phyloP scores from a whole-genome alignment of 1,139 yeast genomes.

The Candida albicans region DNA sequence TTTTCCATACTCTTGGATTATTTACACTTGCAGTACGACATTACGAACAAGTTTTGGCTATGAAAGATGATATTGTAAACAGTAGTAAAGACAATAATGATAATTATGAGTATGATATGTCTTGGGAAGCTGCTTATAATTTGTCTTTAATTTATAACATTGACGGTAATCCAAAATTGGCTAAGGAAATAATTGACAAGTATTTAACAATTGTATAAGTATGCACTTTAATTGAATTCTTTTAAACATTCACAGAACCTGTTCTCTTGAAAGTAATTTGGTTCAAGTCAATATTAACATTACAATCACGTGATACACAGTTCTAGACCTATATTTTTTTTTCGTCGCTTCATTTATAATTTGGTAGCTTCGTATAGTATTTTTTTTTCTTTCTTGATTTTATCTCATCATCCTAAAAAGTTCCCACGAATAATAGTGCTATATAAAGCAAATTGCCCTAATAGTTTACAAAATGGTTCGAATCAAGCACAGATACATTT shows the following conservation, averaged over 20 bases:
- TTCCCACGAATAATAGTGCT: too few species aligned
- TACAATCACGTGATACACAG: too few species aligned
- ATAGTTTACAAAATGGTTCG: slow-evolving; percentile 63
- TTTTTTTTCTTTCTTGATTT: background rate
- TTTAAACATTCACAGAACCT: background rate
- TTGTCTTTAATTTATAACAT: slow-evolving; percentile 69
- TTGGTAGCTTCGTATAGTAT: background rate
- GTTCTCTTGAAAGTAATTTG: too few species aligned
- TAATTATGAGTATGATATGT: slow-evolving; percentile 52
- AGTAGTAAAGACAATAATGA: slow-evolving; percentile 29
- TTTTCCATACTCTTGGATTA: slow-evolving; percentile 81
- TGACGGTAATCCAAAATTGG: slow-evolving; percentile 69
- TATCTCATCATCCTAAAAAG: background rate
- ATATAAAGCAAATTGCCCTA: too few species aligned
- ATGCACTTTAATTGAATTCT: background rate
- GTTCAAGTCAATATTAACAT: too few species aligned
- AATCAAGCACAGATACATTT: slow-evolving; percentile 76
- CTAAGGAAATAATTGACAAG: slow-evolving; percentile 60
- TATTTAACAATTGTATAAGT: slow-evolving; percentile 45
- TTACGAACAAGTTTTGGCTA: slow-evolving; percentile 63
- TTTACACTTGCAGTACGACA: slow-evolving; percentile 68
- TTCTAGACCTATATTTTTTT: too few species aligned
- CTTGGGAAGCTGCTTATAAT: slow-evolving; percentile 84
- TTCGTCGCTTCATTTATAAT: too few species aligned
- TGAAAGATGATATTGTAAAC: slow-evolving; percentile 22